Base-by-base conservation (phyloP, 345 rosid genomes). In the Camelina hispida region DNA sequence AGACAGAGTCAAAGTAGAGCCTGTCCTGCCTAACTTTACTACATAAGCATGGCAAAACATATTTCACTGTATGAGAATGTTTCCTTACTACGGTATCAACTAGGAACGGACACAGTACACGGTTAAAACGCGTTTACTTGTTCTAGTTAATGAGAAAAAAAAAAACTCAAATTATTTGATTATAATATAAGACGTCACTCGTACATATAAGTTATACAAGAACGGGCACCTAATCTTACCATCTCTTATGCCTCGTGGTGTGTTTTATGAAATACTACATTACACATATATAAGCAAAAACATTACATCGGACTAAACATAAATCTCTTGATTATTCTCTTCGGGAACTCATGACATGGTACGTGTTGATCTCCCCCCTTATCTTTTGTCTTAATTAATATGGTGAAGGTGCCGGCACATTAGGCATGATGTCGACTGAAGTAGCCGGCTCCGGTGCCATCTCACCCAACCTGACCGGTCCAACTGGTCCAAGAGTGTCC, bases 401-500 rank as follows among this genome's bases (percentile, higher is more conserved):
- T 7, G 73, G 38, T 18, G 69, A 32, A 20, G 79, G 74, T 54
- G 51, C 11, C 12, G 32, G 65, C 53, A 11, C 68, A 16, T 3
- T 18, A 18, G 73, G 46, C 62, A 51, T 51, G 40, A 9, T 1
- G 18, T 16, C 48, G 15, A 25, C 5, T 60, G 55, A 38, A 37
- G 57, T 18, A 62, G 71, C 70, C 22, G 80, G 76, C 53, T 44
- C 75, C 0, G 71, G 76, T 35, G 80, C 80, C 54, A 63, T 55
- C 17, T 54, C 71, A 2, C 51, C 61, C 46, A 70, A 63, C 53
- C 28, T 71, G 2, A 77, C 61, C 2, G 71, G 69, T 4, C 76
- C 80, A 47, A 77, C 75, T 2, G 76, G 80, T 55, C 61, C 71
- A 48, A 71, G 71, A 38, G 20, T 65, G 44, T 71, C 80, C 71